Evolutionary conservation across 164 flowering plant species (phyloP), one percentile per base, ranked within the genome.

Genomic region (Litsea cubeba): DNA sequence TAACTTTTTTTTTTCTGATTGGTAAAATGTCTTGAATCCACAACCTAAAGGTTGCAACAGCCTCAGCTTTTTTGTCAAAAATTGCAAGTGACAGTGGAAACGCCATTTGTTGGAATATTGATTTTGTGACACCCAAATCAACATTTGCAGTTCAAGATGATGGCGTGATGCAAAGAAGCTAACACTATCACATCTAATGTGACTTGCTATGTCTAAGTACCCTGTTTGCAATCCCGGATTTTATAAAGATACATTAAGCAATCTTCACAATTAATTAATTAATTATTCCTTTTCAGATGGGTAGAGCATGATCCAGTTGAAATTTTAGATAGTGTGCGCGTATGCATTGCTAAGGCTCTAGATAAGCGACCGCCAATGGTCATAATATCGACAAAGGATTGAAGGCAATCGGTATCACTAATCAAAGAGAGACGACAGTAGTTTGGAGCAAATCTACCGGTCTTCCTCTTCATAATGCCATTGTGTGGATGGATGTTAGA

Each of bases 401-500:
- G 83, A 95, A 90, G 77, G 99, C 91, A 7, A 90, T 95, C 78
- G 99, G 99, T 2, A 32, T 95, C 68, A 92, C 99, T 49, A 94
- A 95, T 89, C 98, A 95, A 86, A 87, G 99, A 72, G 99, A 95
- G 82, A 95, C 99, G 0, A 90, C 93, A 71, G 80, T 95, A 50
- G 79, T 95, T 57, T 95, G 99, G 99, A 95, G 97, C 81, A 95
- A 88, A 87, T 92, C 96, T 57, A 85, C 95, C 69, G 99, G 98
- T 22, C 20, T 3, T 50, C 98, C 99, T 80, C 94, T 95, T 62
- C 69, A 91, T 69, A 90, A 93, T 58, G 99, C 99, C 78, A 89
- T 95, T 69, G 99, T 95, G 75, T 95, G 99, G 99, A 95, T 93
- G 99, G 99, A 95, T 80, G 91, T 73, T 74, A 85, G 99, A 50